A percentile compares a stretch with the other conserved stretches of the same genome.
Evolutionary conservation across 2,329 filamentous ascomycete genomes (phyloP).

Genomic region (Dactylonectria estremocensis): DNA sequence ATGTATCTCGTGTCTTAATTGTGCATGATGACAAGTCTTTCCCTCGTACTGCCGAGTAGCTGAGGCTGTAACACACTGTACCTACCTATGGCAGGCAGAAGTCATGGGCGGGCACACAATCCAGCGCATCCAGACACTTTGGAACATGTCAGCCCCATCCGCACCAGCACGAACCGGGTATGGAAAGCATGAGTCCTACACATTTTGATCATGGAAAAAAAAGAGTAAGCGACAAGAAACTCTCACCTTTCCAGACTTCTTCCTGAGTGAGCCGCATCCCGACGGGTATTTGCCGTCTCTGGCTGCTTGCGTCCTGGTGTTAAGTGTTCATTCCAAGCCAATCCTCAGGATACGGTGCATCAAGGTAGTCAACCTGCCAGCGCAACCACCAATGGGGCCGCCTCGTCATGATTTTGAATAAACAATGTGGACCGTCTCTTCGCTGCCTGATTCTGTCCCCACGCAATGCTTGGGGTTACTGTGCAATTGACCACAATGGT

Average conservation of each 20-base stretch:
- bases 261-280: constrained; percentile 4
- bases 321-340: background rate
- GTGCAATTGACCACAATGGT: background rate
- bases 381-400: background rate
- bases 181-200: background rate
- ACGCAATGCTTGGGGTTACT: no score
- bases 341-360: background rate
- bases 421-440: background rate
- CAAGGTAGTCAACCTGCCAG: no score
- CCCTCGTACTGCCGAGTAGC: no score
- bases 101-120: background rate
- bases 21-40: no score
- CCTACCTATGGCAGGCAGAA: background rate
- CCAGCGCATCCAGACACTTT: constrained; percentile 14
- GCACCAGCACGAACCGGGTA: background rate
- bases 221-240: background rate
- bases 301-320: background rate
- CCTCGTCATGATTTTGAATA: background rate
- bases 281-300: background rate
- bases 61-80: no score
- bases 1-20: no score
- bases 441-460: no score
- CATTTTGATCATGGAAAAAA: background rate
- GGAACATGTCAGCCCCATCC: constrained; percentile 12
- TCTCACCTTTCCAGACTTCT: background rate